These are phyloP conservation scores for Sesbania bispinosa DNA, from an alignment of 306 rosid species.

Conservation along the genomic window DNA sequence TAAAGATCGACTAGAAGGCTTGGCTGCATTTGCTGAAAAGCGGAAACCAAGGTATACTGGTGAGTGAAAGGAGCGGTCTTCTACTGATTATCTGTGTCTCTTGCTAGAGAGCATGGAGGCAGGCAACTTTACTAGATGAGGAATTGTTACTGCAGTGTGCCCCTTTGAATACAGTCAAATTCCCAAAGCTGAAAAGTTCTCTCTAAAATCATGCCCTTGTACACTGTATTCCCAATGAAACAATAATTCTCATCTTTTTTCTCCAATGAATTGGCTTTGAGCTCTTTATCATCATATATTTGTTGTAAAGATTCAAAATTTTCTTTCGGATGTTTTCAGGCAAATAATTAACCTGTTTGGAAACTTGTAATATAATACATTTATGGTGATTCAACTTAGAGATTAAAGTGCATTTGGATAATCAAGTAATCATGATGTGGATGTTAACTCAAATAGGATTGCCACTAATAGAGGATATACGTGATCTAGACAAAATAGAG, in stretches of 20 bases:
- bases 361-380: neutral
- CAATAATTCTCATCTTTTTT: neutral
- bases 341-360: neutral
- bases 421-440: no score
- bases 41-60: constrained; percentile 76
- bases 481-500: no score
- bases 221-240: constrained; percentile 1
- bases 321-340: neutral
- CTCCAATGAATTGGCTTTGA: constrained; percentile 8
- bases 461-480: no score
- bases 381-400: neutral
- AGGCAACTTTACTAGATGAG: neutral
- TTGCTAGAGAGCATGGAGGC: constrained; percentile 1
- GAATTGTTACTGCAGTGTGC: neutral
- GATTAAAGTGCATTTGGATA: no score
- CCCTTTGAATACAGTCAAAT: neutral
- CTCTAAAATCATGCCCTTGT: neutral
- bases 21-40: constrained; percentile 89
- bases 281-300: neutral
- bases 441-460: no score
- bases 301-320: neutral
- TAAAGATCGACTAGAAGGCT: constrained; percentile 80
- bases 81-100: neutral
- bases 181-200: neutral
- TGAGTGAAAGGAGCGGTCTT: constrained; percentile 33